Base-by-base conservation (phyloP, 345 rosid genomes). In the Camelina neglecta region DNA sequence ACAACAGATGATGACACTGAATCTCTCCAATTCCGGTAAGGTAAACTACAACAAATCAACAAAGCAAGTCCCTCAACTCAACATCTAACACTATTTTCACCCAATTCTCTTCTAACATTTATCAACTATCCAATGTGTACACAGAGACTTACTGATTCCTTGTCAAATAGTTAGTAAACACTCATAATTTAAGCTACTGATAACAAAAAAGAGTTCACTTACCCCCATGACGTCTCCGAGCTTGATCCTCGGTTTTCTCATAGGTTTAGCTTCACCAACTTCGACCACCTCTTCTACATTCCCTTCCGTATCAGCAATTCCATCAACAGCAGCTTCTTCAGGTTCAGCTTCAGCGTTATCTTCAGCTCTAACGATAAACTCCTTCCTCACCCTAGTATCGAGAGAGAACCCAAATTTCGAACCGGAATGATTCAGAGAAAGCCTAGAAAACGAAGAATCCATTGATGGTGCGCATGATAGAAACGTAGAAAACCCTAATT, bases 361-460 rank as follows among this genome's bases (percentile, higher is more conserved):
- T 53, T 86, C 96, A 26, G 96, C 98, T 77, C 89, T 83, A 35
- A 86, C 87, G 8, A 85, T 78, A 68, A 86, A 79, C 20, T 81
- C 79, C 20, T 80, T 79, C 64, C 76, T 85, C 74, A 81, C 33
- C 54, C 44, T 60, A 23, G 81, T 74, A 50, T 74, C 71, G 2
- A 74, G 41, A 4, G 80, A 58, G 54, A 73, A 69, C 5, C 83
- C 73, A 36, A 77, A 62, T 67, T 66, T 77, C 56, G 83, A 77
- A 13, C 74, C 61, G 29, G 71, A 5, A 5, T 81, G 83, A 58
- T 60, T 78, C 60, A 76, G 26, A 38, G 84, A 84, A 77, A 69
- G 69, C 77, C 76, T 76, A 20, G 83, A 81, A 18, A 69, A 36
- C 3, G 85, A 72, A 36, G 56, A 57, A 24, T 55, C 50, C n/a